Base-by-base conservation (phyloP, 2,329 filamentous ascomycete genomes). In the Ophiocordyceps camponoti-saundersi region DNA sequence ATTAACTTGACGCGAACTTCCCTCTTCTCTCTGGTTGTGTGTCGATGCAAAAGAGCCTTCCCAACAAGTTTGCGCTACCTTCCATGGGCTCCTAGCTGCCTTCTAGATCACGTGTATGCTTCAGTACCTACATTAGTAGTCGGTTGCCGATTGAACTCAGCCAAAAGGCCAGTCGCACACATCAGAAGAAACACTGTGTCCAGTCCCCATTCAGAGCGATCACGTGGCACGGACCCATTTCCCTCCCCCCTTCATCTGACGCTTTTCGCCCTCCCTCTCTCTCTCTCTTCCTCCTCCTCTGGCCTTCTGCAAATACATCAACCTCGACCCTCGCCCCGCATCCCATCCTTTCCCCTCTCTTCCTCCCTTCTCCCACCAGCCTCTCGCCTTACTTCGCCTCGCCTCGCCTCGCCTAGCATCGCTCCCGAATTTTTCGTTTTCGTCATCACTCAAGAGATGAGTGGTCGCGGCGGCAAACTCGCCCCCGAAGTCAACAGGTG, bases 401-500 rank as follows among this genome's bases (percentile, higher is more conserved):
- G 26, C 15, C 13, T 16, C 34, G 18, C 20, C 39, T 13, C 18
- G n/a, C 39, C 18, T 12, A 18, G 43, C 23, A 13, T n/a, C 42
- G 26, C 13, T 5, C 22, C 34, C n/a, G 34, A n/a, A 16, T 12
- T 44, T 18, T 13, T 20, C 12, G 4, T 13, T 18, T 22, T 39
- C 16, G 30, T 5, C 16, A 61, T 59, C 60, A 64, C 60, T 61
- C 75, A 79, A 88, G 83, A 80, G 81, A 94, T 94, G 87, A 93
- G 82, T 87, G 93, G 82, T 87, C 84, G 86, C 73, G 81, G 80
- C 73, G 83, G 82, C 72, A 96, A 95, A 80, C 84, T 96, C 77
- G 89, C 89, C 73, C 89, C 92, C 71, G 92, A 98, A 85, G 89
- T 95, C 73, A 96, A 96, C 77, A 84, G 88, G 88, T 93, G 51